These are phyloP conservation scores for Leccinum olivaceopallidum DNA, from an alignment of 768 basidiomycete genomes.

Conservation along the genomic window DNA sequence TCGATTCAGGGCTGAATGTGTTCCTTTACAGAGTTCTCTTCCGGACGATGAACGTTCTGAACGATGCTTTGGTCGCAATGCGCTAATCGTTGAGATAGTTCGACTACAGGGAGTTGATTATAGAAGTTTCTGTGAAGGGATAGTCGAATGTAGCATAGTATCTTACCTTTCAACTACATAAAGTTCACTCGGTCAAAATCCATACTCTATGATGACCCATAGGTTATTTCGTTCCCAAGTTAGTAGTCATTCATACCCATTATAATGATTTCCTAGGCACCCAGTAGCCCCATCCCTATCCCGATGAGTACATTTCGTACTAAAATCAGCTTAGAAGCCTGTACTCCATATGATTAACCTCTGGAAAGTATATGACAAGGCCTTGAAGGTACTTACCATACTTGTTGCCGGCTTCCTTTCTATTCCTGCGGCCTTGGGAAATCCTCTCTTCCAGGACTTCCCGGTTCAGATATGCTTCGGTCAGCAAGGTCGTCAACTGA, in stretches of 20 bases:
- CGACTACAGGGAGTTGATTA: constrained; percentile 1
- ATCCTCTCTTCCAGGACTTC: constrained; percentile 82
- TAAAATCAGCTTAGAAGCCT: constrained; percentile 27
- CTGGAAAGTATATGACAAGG: no score
- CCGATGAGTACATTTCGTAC: neutral
- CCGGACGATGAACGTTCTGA: constrained; percentile 15
- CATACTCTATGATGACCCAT: neutral
- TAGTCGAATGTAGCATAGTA: constrained; percentile 25
- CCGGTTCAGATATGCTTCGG: constrained; percentile 81
- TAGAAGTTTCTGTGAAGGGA: neutral
- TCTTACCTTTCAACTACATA: constrained; percentile 10
- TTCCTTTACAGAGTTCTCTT: constrained; percentile 27
- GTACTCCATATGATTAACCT: neutral
- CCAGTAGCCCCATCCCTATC: neutral
- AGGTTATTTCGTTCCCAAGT: no score
- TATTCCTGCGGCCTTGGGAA: constrained; percentile 77
- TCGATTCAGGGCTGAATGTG: constrained; percentile 1
- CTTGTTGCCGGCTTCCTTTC: constrained; percentile 91
- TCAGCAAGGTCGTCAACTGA: constrained; percentile 78
- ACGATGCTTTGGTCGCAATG: neutral
- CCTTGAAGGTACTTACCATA: constrained; percentile 59
- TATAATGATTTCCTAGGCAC: no score
- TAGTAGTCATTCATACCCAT: neutral
- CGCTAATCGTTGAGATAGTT: neutral
- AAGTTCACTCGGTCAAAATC: neutral